Percentiles rank a stretch among this genome's conserved stretches.
Conservation (phyloP, 140 eudicot genomes). For the Ambrosia hybrid region DNA sequence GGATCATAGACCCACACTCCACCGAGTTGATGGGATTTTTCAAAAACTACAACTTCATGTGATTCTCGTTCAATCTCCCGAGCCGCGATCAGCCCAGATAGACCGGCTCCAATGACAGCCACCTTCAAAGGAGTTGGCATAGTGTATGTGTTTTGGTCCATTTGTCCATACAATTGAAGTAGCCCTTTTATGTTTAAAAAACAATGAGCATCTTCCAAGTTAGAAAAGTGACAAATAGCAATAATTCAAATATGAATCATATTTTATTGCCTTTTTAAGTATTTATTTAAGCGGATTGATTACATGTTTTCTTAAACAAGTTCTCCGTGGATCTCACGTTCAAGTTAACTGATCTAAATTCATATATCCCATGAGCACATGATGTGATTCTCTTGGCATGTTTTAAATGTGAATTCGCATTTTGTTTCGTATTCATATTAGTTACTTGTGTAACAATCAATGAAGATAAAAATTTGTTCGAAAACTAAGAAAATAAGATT, state of each 20-base stretch:
- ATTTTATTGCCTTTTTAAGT: background rate
- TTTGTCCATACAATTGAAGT: background rate
- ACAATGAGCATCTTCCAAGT: constrained; percentile 7
- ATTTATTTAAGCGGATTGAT: background rate
- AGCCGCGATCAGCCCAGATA: constrained; percentile 51
- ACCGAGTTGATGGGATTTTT: constrained; percentile 49
- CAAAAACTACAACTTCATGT: constrained; percentile 58
- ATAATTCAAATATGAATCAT: background rate
- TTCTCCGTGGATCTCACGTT: constrained; percentile 1
- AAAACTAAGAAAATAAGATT: no score
- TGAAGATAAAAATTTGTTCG: no score
- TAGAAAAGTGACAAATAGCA: background rate
- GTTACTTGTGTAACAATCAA: background rate
- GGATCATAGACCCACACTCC: constrained; percentile 81
- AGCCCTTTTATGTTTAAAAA: background rate
- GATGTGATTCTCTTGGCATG: background rate
- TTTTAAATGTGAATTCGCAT: background rate
- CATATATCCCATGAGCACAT: background rate
- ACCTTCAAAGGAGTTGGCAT: constrained; percentile 51
- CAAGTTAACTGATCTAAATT: background rate
- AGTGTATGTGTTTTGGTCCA: constrained; percentile 1
- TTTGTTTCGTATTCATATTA: background rate
- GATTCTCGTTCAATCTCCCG: constrained; percentile 61
- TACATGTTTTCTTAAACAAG: background rate
- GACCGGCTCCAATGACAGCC: constrained; percentile 83